phyloP scores from a whole-genome alignment of 2,329 filamentous ascomycete species.

The Venturiaceae sp. region DNA sequence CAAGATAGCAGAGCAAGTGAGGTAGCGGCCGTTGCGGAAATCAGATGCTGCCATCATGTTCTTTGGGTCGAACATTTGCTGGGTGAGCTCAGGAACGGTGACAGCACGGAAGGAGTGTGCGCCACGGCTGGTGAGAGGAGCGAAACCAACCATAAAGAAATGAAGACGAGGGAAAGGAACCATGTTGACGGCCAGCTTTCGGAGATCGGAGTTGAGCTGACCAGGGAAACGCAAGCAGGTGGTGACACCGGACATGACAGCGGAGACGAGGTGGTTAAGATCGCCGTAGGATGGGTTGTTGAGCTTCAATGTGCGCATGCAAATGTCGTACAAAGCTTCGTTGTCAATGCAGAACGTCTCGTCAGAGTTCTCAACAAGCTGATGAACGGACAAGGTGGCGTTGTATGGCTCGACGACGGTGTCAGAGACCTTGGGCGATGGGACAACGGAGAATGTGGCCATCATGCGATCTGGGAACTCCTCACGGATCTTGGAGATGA shows the following conservation, averaged over 20 bases:
- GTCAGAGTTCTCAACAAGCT: constrained; percentile 99
- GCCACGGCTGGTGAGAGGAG: constrained; percentile 87
- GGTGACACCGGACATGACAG: constrained; percentile 98
- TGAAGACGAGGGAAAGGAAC: constrained; percentile 99
- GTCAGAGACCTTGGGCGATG: constrained; percentile 98
- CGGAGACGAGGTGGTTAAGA: constrained; percentile 98
- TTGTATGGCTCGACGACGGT: constrained; percentile 99
- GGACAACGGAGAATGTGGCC: constrained; percentile 98
- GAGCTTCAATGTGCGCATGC: constrained; percentile 99
- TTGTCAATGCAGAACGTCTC: constrained; percentile 99
- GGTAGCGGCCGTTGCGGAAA: constrained; percentile 99
- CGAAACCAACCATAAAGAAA: constrained; percentile 99
- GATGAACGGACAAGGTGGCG: constrained; percentile 96
- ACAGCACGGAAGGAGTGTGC: constrained; percentile 95
- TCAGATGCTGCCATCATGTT: constrained; percentile 99
- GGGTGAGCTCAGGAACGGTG: constrained; percentile 94
- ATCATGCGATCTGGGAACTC: constrained; percentile 99
- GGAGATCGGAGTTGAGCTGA: constrained; percentile 99
- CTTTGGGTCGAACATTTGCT: constrained; percentile 99
- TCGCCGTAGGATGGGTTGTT: constrained; percentile 97
- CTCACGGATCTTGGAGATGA: constrained; percentile 99
- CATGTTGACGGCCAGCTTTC: constrained; percentile 99
- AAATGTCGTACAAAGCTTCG: constrained; percentile 99
- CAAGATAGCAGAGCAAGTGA: constrained; percentile 98
- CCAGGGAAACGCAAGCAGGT: constrained; percentile 98